Conservation (phyloP, 1,139 yeast species). For the Candida tropicalis region DNA sequence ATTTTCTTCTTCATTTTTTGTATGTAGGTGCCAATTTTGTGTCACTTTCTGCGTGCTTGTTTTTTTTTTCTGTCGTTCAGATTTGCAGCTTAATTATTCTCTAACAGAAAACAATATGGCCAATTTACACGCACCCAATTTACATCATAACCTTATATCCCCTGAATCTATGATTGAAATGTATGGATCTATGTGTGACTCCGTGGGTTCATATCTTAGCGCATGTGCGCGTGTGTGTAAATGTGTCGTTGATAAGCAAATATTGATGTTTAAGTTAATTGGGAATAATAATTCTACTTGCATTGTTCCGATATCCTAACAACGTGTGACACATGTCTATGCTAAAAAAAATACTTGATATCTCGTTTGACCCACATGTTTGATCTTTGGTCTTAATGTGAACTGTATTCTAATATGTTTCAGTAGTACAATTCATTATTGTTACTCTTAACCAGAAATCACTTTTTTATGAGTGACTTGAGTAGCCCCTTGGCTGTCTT, state of each 20-base stretch:
- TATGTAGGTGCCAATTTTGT: background rate
- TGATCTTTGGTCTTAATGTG: no score
- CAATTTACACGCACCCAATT: background rate
- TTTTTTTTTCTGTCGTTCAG: background rate
- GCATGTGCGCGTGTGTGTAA: background rate
- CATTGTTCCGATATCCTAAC: background rate
- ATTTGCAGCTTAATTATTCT: constrained; percentile 5
- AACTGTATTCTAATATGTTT: no score
- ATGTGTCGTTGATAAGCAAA: background rate
- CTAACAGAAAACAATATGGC: background rate
- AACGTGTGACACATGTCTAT: constrained; percentile 1
- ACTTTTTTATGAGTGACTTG: no score
- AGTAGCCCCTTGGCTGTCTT: no score
- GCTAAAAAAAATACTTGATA: background rate
- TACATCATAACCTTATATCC: background rate
- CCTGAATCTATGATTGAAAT: no score
- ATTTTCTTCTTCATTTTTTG: background rate
- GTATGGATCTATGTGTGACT: no score
- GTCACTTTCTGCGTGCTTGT: background rate
- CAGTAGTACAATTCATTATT: no score
- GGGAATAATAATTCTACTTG: background rate
- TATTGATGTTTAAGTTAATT: no score
- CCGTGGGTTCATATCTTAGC: background rate
- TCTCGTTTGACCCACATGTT: background rate
- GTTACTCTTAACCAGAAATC: no score